Percentiles rank a stretch among this genome's conserved stretches.
Evolutionary conservation across 2,329 filamentous ascomycete species (phyloP).

Genomic region (Thielaviopsis euricoi): DNA sequence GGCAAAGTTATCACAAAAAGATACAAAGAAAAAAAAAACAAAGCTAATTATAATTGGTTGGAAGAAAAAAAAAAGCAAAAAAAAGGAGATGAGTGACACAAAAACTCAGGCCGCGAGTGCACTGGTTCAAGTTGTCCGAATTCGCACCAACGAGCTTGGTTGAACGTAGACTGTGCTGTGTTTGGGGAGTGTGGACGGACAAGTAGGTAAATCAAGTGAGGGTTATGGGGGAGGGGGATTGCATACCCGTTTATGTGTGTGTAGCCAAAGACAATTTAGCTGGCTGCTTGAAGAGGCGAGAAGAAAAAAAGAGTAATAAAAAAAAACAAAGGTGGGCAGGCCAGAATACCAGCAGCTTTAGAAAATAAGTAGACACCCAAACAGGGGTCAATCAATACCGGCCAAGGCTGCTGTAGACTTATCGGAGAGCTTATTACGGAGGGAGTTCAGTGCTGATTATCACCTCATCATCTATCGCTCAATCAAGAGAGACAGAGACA

Average conservation of each 20-base stretch:
- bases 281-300: neutral
- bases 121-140: neutral
- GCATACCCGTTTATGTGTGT: neutral
- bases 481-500: neutral
- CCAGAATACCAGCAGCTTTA: neutral
- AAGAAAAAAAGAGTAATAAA: neutral
- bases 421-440: neutral
- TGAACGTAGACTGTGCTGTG: neutral
- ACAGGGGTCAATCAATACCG: neutral
- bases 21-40: constrained; percentile 3
- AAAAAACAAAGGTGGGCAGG: neutral
- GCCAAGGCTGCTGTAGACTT: neutral
- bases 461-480: neutral
- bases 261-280: neutral
- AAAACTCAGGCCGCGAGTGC: neutral
- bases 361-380: neutral
- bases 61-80: neutral
- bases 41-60: neutral
- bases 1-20: neutral
- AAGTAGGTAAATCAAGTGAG: neutral
- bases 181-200: neutral
- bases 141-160: neutral
- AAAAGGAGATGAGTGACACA: neutral
- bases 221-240: neutral
- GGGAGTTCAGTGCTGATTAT: neutral